Evolutionary conservation across 306 rosid genomes (phyloP).

Genomic region (Dalbergia cultrata): DNA sequence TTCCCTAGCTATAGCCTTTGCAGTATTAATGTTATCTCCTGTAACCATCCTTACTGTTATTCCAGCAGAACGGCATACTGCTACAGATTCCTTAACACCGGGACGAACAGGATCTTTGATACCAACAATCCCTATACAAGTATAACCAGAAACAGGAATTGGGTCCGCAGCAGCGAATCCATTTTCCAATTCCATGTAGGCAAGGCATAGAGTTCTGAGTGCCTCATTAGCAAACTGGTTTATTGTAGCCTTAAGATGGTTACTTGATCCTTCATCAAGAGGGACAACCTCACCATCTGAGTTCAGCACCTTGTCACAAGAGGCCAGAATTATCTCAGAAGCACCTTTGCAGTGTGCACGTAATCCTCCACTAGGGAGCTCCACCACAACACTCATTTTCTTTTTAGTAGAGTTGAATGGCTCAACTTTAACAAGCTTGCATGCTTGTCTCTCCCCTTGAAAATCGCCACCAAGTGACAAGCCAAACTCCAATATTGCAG

Average conservation of each 20-base stretch:
- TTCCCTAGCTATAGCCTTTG: slow-evolving; percentile 97
- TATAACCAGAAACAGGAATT: slow-evolving; percentile 85
- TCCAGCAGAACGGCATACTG: slow-evolving; percentile 91
- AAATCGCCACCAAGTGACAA: slow-evolving; percentile 86
- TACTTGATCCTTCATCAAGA: slow-evolving; percentile 72
- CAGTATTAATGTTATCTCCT: slow-evolving; percentile 92
- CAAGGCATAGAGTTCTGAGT: slow-evolving; percentile 93
- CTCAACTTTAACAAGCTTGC: slow-evolving; percentile 81
- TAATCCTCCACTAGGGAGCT: slow-evolving; percentile 79
- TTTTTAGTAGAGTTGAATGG: slow-evolving; percentile 95
- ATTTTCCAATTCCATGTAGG: slow-evolving; percentile 76
- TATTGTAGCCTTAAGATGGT: slow-evolving; percentile 68
- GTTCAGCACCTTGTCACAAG: slow-evolving; percentile 86
- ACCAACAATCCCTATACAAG: slow-evolving; percentile 90
- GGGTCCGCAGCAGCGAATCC: slow-evolving; percentile 70
- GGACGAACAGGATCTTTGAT: slow-evolving; percentile 99
- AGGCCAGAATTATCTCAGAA: slow-evolving; percentile 86
- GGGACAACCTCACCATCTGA: slow-evolving; percentile 81
- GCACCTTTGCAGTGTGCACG: slow-evolving; percentile 95
- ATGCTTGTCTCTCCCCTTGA: slow-evolving; percentile 72
- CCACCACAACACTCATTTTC: slow-evolving; percentile 84
- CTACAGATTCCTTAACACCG: slow-evolving; percentile 96
- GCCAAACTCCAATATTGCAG: slow-evolving; percentile 87
- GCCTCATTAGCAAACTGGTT: slow-evolving; percentile 89
- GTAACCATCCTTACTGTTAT: slow-evolving; percentile 96